These are phyloP conservation scores for Tilletia walkeri DNA, from an alignment of 1,284 basidiomycete species.

Conservation along the genomic window DNA sequence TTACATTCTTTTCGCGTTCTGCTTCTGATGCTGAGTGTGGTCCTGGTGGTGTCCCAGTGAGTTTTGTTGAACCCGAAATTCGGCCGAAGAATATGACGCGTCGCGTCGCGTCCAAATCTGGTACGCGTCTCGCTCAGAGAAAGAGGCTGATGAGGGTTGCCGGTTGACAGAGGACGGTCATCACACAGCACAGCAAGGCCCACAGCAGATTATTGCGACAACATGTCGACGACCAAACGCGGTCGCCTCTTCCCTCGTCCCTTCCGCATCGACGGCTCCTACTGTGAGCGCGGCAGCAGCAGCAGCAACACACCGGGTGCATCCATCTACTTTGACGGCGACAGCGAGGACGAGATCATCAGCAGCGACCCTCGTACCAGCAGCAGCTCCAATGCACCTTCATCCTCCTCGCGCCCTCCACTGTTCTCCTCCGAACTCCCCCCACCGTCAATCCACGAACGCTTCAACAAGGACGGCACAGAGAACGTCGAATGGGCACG, in stretches of 20 bases:
- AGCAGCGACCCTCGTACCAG: background rate
- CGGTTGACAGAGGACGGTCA: no score
- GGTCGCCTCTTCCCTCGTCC: background rate
- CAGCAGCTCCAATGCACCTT: background rate
- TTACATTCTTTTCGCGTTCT: no score
- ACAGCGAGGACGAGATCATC: background rate
- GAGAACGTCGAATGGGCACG: constrained; percentile 44
- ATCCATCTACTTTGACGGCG: background rate
- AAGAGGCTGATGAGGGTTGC: no score
- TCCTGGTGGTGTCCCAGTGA: no score
- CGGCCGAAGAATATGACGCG: no score
- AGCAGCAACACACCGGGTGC: background rate
- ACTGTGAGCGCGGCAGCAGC: background rate
- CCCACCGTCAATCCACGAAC: constrained; percentile 16
- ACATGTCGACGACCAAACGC: background rate
- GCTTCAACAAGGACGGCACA: constrained; percentile 43
- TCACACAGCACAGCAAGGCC: background rate
- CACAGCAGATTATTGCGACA: background rate
- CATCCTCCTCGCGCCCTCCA: background rate
- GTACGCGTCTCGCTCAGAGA: no score
- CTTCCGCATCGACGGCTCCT: background rate
- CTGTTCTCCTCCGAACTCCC: background rate
- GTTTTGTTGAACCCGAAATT: no score
- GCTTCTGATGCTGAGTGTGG: no score
- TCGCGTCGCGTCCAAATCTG: no score